Evolutionary conservation across 164 flowering plant genomes (phyloP), one percentile per base, ranked within the genome.

Genomic region (Brasenia schreberi): DNA sequence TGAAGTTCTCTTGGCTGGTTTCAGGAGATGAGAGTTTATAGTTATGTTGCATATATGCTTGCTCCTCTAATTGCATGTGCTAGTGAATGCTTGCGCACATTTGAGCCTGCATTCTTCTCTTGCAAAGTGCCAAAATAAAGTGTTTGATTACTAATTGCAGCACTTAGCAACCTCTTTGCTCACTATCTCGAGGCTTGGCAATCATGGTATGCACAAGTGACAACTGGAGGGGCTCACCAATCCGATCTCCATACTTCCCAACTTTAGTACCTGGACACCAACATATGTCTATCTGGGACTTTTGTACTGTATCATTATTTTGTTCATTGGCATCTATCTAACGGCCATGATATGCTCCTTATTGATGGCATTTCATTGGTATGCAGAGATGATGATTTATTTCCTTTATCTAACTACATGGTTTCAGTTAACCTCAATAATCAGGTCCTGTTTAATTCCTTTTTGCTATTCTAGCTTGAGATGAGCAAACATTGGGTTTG

Each of bases 161-260:
- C 93, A 65, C 71, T 91, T 76, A 85, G 73, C 60, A 96, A 91
- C 43, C 87, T 91, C 42, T 94, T 91, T 73, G 73, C 74, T 4
- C 97, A 94, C 70, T 94, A 89, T 70, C 73, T 75, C 81, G 96
- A 91, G 62, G 96, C 97, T 7, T 91, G 96, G 97, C 77, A 82
- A 66, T 81, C 92, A 42, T 94, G 97, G 96, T 85, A 82, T 66
- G 70, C 78, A 49, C 96, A 91, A 77, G 83, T 86, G 17, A 85
- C 85, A 39, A 18, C 27, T 85, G 83, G 74, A 83, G 81, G 76
- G 73, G 77, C 59, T 79, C 87, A n/a, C 17, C 62, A 42, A 39
- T 5, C 71, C 23, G 12, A 49, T 49, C 56, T 49, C 12, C 56
- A 49, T 49, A 9, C 56, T 5, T 49, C 56, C 56, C 16, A 49